Evolutionary conservation across 1,139 yeast species (phyloP), one percentile per base, ranked within the genome.

Genomic region (Wickerhamiella pararugosa): DNA sequence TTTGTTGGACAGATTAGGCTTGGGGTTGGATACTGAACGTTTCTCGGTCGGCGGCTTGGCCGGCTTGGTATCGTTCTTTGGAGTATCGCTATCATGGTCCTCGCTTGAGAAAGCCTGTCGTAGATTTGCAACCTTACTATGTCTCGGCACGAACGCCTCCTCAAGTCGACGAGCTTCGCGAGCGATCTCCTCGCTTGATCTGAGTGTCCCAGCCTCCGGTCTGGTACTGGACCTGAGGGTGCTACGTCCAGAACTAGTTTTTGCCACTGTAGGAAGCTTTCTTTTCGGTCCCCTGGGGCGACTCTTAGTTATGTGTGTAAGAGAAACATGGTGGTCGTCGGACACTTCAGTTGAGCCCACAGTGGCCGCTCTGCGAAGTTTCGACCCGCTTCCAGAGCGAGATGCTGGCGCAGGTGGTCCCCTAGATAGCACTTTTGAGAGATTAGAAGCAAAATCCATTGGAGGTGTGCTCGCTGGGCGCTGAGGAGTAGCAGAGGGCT

Each of bases 241-340:
- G 5, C 9, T 29, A n/a, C 6, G 32, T 8, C 10, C 7, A 8
- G 28, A n/a, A 6, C 7, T 10, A 25, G 29, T 11, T 11, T 8
- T 28, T 21, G 9, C 11, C 10, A 6, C 29, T 6, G 29, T 29
- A 8, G 41, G 41, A 3, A 38, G 41, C 25, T 32, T 38, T 5
- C 41, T 32, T 9, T 28, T 32, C 5, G 41, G 41, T 8, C 41
- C 41, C 2, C 36, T 27, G 8, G 41, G 25, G 9, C 41, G 32
- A 31, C 29, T 33, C 27, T 38, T 38, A 3, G 41, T 38, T 25
- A 38, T 9, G 26, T 38, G 41, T 25, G 32, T 36, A 6, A 38
- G 33, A 7, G 41, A 36, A 5, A 25, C 27, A 28, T 36, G 39
- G 6, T 25, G 33, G 15, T 38, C 41, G 6, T 8, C 25, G 3